Evolutionary conservation across 1,284 basidiomycete species (phyloP).

Genomic region (Cutaneotrichosporon cavernicola): DNA sequence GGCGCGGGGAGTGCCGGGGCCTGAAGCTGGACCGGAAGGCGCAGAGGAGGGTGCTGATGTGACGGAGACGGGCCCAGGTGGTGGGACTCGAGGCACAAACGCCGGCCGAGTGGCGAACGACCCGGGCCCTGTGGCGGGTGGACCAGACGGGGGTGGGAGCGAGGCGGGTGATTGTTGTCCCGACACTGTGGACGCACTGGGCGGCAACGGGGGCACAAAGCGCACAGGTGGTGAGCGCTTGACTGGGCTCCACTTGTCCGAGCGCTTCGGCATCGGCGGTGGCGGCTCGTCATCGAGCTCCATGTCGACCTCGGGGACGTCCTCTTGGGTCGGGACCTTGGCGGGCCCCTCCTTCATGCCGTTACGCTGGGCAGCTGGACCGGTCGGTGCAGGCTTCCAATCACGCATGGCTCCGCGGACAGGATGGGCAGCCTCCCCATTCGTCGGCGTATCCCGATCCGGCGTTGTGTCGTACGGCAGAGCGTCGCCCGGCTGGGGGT

Average conservation of each 20-base stretch:
- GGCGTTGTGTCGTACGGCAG: background rate
- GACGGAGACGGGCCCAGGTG: background rate
- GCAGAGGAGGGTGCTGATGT: background rate
- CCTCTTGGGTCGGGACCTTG: background rate
- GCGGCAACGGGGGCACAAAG: background rate
- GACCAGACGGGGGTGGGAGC: background rate
- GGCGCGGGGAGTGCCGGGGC: background rate
- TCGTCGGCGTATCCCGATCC: background rate
- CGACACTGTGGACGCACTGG: background rate
- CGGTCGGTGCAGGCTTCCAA: conserved; percentile 11
- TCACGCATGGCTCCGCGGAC: conserved; percentile 4
- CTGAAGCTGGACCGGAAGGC: conserved; percentile 1
- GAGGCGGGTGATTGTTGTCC: background rate
- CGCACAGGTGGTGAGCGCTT: background rate
- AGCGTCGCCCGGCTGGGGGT: background rate
- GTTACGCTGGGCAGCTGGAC: background rate
- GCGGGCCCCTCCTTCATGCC: background rate
- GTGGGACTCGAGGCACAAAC: background rate
- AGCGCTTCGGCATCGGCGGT: conserved; percentile 12
- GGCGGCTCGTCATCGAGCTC: conserved; percentile 15
- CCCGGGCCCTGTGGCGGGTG: background rate
- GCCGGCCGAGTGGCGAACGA: background rate
- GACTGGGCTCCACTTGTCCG: conserved; percentile 19
- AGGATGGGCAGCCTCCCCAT: background rate
- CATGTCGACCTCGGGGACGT: conserved; percentile 18